These are phyloP conservation scores for Acer saccharum DNA, from an alignment of 345 rosid species.

Conservation along the genomic window DNA sequence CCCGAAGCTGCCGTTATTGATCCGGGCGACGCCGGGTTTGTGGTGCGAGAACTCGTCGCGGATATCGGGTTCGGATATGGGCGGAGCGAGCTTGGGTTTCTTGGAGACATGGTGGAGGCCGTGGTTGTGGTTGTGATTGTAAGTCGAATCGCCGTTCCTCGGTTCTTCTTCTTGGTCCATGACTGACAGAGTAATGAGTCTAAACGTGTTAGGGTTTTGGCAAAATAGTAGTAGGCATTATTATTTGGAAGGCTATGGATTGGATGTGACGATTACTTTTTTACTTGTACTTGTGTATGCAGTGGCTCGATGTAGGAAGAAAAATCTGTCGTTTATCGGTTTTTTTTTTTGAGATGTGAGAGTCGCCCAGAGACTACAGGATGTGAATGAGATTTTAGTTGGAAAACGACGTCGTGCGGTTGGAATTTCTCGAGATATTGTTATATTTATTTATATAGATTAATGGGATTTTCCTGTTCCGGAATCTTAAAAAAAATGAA, in stretches of 20 bases:
- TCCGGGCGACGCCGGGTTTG: constrained; percentile 50
- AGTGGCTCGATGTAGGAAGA: not conserved
- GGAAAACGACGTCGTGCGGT: not conserved
- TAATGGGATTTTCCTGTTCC: not conserved
- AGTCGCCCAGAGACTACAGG: not conserved
- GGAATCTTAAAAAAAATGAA: not conserved
- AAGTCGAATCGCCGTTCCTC: constrained; percentile 49
- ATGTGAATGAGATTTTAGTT: not conserved
- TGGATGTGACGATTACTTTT: not conserved
- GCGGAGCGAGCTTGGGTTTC: constrained; percentile 41
- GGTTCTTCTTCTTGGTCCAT: constrained; percentile 47
- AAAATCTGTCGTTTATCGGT: not conserved
- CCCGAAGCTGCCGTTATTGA: constrained; percentile 88
- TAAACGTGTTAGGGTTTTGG: constrained; percentile 30
- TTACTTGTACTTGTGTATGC: not conserved
- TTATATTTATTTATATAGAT: not conserved
- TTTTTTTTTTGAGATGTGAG: not conserved
- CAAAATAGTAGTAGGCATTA: constrained; percentile 10
- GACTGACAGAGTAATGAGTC: not conserved
- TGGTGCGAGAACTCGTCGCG: constrained; percentile 76
- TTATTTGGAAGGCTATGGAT: not conserved
- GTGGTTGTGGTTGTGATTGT: constrained; percentile 2
- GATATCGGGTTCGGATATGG: constrained; percentile 50
- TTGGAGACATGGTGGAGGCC: constrained; percentile 32
- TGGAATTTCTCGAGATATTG: not conserved